Evolutionary conservation across 129 eudicot species (phyloP), one percentile per base, ranked within the genome.

Genomic region (Erigeron canadensis): DNA sequence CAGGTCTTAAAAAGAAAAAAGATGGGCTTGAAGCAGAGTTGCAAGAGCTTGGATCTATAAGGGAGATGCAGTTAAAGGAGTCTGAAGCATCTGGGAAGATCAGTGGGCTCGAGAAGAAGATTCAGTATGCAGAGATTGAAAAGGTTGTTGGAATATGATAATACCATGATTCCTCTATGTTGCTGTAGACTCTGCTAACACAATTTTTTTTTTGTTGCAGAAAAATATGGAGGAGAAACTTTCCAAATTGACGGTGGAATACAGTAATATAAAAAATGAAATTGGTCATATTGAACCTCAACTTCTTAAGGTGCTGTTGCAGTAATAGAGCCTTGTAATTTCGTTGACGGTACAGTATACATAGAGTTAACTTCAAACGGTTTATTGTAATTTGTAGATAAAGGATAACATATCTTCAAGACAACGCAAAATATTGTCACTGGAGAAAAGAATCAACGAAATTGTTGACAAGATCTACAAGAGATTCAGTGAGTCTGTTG

Each of bases 51-150:
- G 94, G 93, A 40, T 90, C 99, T 63, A 84, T 88, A 71, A 85
- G 99, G 81, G 99, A 95, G 72, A 79, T 95, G 89, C 96, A 90
- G 76, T 76, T 95, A 48, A 95, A 84, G 78, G 99, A 90, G 85
- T 90, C 99, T 60, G 99, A 95, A 83, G 87, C 95, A 58, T 95
- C 97, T 8, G 99, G 96, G 48, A 95, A 85, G 73, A 90, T 95
- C 53, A 95, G 99, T 65, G 99, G 99, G 64, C 89, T 95, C 54
- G 99, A 95, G 70, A 95, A 95, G 81, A 95, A 90, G 84, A 88
- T 88, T 79, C 96, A 88, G 73, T 95, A 95, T 83, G 95, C 97
- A 39, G 99, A 95, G 76, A 95, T 95, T 65, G 99, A 90, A 73
- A 87, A 86, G 99, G 99, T 95, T 17, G 58, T 53, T 53, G 58